Base-by-base conservation (phyloP, 805 yeast genomes). In the Ogataea trehalophila region DNA sequence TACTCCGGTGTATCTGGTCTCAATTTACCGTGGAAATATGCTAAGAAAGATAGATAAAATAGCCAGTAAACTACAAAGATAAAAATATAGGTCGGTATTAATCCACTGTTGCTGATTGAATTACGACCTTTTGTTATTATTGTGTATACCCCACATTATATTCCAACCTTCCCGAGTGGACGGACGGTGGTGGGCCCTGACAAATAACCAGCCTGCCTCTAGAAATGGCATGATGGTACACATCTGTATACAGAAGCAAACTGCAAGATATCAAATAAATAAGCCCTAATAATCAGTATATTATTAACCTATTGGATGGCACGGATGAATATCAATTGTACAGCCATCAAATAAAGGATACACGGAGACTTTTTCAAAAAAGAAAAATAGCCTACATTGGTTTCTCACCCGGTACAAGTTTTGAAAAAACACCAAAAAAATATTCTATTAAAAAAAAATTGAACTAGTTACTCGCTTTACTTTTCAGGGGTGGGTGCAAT, bases 321-420 rank as follows among this genome's bases (percentile, higher is more conserved):
- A 33, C 36, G 36, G n/a, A 33, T 33, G 17, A 37, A 37, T 6
- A 37, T 26, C 13, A 26, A 20, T 20, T 20, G 4, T 26, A 9
- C 31, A 26, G 31, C 11, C 31, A 9, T 26, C 31, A 26, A 9
- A 26, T 1, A 3, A 15, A 37, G 40, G 40, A 20, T 26, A 37
- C 22, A 37, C 40, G 40, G 40, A 37, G 31, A 37, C 15, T 11
- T 18, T 15, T 16, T 36, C 18, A 17, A 36, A 41, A 39, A 1
- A 39, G 23, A 33, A 31, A 33, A 41, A 41, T 41, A 41, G 43
- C 43, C 43, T 41, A 41, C 43, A 33, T 37, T 33, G 6, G 37
- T 33, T 29, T 23, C 17, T 22, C 29, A 20, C 16, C 16, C 40
- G 14, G 23, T 36, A 26, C 11, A 26, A 1, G 9, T 9, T 9